Evolutionary conservation across 768 basidiomycete genomes (phyloP).

Genomic region (Suillus subluteus): DNA sequence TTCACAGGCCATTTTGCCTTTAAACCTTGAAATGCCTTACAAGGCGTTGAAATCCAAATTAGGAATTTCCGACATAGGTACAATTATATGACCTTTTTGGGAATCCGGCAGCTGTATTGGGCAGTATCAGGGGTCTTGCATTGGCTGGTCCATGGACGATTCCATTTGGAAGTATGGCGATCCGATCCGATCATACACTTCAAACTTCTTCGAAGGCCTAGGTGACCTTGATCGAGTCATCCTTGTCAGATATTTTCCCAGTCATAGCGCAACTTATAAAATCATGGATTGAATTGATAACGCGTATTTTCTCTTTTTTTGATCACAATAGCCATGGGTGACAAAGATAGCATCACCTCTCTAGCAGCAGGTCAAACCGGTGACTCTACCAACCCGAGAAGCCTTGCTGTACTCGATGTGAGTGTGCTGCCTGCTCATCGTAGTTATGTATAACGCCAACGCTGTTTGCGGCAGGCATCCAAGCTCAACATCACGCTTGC

Average conservation of each 20-base stretch:
- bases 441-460: background rate
- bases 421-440: slow-evolving; percentile 10
- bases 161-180: background rate
- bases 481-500: slow-evolving; percentile 53
- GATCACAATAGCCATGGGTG: background rate
- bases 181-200: background rate
- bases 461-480: slow-evolving; percentile 46
- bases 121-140: background rate
- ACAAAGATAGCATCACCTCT: background rate
- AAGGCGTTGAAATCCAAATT: too few species aligned
- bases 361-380: background rate
- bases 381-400: background rate
- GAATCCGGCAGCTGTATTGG: too few species aligned
- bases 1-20: too few species aligned
- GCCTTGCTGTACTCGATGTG: slow-evolving; percentile 21
- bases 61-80: too few species aligned
- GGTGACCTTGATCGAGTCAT: background rate
- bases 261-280: background rate
- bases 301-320: background rate
- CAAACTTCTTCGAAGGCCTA: background rate
- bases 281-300: background rate
- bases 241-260: background rate
- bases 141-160: background rate
- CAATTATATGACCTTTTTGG: too few species aligned
- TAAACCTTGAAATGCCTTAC: too few species aligned